Evolutionary conservation across 306 rosid genomes (phyloP), one percentile per base, ranked within the genome.

Genomic region (Rosa multiflora): DNA sequence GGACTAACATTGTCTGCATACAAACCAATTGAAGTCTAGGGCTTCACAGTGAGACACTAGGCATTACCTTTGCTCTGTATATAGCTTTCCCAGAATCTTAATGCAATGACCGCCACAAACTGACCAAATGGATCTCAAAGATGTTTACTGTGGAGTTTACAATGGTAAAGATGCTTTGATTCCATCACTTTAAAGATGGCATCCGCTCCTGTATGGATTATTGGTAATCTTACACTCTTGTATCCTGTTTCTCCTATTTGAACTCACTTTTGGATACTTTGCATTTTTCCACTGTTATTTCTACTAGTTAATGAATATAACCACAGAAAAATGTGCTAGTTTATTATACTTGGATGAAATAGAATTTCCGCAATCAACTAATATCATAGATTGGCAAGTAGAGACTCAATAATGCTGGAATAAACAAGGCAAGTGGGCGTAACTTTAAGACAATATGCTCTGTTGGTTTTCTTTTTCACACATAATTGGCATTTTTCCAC

Each of bases 21-120:
- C n/a, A n/a, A n/a, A n/a, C n/a, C n/a, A n/a, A n/a, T n/a, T n/a
- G n/a, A n/a, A n/a, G n/a, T 26, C 29, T 26, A 26, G 29, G 29
- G 29, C 29, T 26, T 26, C 29, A 26, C 29, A 74, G 56, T 75
- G 98, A 92, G 87, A 26, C 91, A 87, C 66, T 91, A 46, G 97
- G 97, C 85, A 79, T 91, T 80, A 89, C 94, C 62, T 26, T 91
- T 10, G 97, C 56, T 51, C 96, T 89, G 91, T 35, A 88, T 26
- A 26, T 26, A 26, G 29, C 90, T 53, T 89, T 91, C 29, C 76
- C 90, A 91, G 88, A 93, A 91, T 76, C 93, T 91, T 29, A 76
- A 52, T 89, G 96, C 75, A 87, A 84, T 59, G 96, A 92, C 79
- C 88, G 97, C 66, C 98, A 92, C 70, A 77, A 75, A 70, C 90